Percentiles rank a stretch among this genome's conserved stretches.
Evolutionary conservation across 768 basidiomycete genomes (phyloP).

Genomic region (Tricholoma terreum): DNA sequence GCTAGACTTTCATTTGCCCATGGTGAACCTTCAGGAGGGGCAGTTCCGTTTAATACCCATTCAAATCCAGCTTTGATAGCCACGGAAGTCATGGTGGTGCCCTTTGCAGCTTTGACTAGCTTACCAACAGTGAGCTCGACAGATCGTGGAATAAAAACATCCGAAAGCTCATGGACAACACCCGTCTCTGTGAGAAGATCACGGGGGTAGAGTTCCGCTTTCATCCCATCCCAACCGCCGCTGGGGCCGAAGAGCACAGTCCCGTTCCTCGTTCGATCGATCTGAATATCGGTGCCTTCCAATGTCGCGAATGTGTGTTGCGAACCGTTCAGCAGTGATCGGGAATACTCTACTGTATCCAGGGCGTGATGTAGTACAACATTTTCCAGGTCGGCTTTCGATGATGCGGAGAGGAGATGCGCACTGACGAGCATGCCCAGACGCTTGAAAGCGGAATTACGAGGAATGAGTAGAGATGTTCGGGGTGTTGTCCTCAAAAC

Average conservation of each 20-base stretch:
- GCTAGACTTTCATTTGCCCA: slow-evolving; percentile 54
- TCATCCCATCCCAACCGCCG: slow-evolving; percentile 78
- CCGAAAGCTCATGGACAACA: slow-evolving; percentile 85
- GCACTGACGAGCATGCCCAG: slow-evolving; percentile 82
- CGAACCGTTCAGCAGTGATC: slow-evolving; percentile 57
- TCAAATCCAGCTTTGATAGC: slow-evolving; percentile 82
- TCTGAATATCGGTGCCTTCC: slow-evolving; percentile 78
- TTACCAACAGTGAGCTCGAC: slow-evolving; percentile 88
- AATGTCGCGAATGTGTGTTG: slow-evolving; percentile 75
- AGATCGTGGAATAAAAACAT: slow-evolving; percentile 82
- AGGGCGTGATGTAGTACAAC: slow-evolving; percentile 89
- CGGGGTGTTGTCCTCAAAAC: slow-evolving; percentile 59
- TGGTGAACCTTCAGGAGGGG: slow-evolving; percentile 65
- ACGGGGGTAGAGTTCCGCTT: slow-evolving; percentile 50
- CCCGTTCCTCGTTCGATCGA: slow-evolving; percentile 54
- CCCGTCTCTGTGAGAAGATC: slow-evolving; percentile 86
- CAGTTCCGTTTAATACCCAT: slow-evolving; percentile 87
- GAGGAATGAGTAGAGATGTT: slow-evolving; percentile 83
- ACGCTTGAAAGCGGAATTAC: slow-evolving; percentile 83
- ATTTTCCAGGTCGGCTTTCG: slow-evolving; percentile 75
- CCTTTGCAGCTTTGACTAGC: slow-evolving; percentile 84
- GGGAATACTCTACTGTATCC: slow-evolving; percentile 69
- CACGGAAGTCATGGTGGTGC: slow-evolving; percentile 83
- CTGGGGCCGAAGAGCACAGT: slow-evolving; percentile 59
- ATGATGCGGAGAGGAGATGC: slow-evolving; percentile 77